A percentile compares a stretch with the other conserved stretches of the same genome.
These are phyloP conservation scores for Pyrenochaeta sp. DNA, from an alignment of 2,329 filamentous ascomycete species.

Conservation along the genomic window DNA sequence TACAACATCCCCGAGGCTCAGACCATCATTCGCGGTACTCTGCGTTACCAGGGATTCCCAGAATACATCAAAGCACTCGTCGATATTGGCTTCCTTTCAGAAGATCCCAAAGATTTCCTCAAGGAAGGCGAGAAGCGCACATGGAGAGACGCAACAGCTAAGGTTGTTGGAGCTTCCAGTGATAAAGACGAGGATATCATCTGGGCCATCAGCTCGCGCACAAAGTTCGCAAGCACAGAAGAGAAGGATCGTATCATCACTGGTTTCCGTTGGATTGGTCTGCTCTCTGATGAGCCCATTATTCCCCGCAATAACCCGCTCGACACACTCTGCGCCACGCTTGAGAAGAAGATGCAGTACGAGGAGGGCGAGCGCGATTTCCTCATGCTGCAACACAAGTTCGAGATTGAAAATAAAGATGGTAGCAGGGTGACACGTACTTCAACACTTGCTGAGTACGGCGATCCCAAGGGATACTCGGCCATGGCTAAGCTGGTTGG, in stretches of 20 bases:
- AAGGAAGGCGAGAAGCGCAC: slow-evolving; percentile 66
- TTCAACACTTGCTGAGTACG: slow-evolving; percentile 84
- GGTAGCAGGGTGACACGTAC: slow-evolving; percentile 79
- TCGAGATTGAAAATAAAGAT: slow-evolving; percentile 83
- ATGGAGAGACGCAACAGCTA: slow-evolving; percentile 86
- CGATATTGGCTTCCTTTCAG: slow-evolving; percentile 86
- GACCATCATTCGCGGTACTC: slow-evolving; percentile 83
- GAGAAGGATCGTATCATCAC: slow-evolving; percentile 74
- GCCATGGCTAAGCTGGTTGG: slow-evolving; percentile 87
- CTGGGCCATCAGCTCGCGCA: slow-evolving; percentile 77
- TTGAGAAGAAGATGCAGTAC: slow-evolving; percentile 93
- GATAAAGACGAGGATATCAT: slow-evolving; percentile 73
- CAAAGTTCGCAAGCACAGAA: slow-evolving; percentile 72
- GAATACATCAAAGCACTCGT: slow-evolving; percentile 88
- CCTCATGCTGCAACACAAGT: slow-evolving; percentile 81
- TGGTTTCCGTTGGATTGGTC: slow-evolving; percentile 76
- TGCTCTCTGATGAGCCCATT: slow-evolving; percentile 74
- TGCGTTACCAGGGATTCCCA: slow-evolving; percentile 89
- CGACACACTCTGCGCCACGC: slow-evolving; percentile 87
- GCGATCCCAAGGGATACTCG: slow-evolving; percentile 78
- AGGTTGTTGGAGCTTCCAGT: slow-evolving; percentile 75
- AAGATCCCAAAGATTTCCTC: slow-evolving; percentile 71
- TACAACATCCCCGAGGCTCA: slow-evolving; percentile 93
- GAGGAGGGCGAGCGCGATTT: slow-evolving; percentile 83
- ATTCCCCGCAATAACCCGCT: slow-evolving; percentile 80